A percentile compares a stretch with the other conserved stretches of the same genome.
These are phyloP conservation scores for Dactylellina drechsleri DNA, from an alignment of 2,329 filamentous ascomycete genomes.

Conservation along the genomic window DNA sequence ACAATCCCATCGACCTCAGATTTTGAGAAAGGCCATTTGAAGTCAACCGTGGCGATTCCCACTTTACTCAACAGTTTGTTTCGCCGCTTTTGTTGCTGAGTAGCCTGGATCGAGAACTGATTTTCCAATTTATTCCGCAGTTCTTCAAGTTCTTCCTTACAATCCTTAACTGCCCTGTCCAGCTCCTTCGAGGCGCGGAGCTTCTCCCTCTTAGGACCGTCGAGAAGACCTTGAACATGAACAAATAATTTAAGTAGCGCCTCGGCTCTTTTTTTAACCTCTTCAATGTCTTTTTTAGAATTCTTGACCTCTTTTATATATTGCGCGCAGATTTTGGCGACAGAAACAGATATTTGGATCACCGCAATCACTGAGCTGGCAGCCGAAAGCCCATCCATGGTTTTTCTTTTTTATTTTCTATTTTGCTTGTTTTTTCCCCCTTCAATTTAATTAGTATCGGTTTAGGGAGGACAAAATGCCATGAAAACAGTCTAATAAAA, in stretches of 20 bases:
- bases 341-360: slow-evolving; percentile 18
- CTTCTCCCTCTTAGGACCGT: slow-evolving; percentile 13
- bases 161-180: background rate
- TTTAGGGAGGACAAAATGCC: too few species aligned
- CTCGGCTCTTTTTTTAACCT: slow-evolving; percentile 13
- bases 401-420: background rate
- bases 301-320: slow-evolving; percentile 42
- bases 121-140: slow-evolving; percentile 10
- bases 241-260: background rate
- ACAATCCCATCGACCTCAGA: slow-evolving; percentile 20
- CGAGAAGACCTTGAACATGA: slow-evolving; percentile 12
- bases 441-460: too few species aligned
- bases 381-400: slow-evolving; percentile 38
- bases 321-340: slow-evolving; percentile 34
- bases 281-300: slow-evolving; percentile 22
- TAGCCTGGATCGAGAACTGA: background rate
- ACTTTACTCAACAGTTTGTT: slow-evolving; percentile 9
- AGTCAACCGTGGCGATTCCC: slow-evolving; percentile 1
- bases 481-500: too few species aligned
- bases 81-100: background rate
- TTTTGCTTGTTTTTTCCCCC: too few species aligned
- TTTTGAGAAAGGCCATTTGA: slow-evolving; percentile 37
- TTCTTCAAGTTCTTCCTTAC: slow-evolving; percentile 3
- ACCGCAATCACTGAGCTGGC: slow-evolving; percentile 47
- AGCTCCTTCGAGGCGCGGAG: slow-evolving; percentile 15